Evolutionary conservation across 2,329 filamentous ascomycete genomes (phyloP).

Genomic region (Scytalidium lignicola): DNA sequence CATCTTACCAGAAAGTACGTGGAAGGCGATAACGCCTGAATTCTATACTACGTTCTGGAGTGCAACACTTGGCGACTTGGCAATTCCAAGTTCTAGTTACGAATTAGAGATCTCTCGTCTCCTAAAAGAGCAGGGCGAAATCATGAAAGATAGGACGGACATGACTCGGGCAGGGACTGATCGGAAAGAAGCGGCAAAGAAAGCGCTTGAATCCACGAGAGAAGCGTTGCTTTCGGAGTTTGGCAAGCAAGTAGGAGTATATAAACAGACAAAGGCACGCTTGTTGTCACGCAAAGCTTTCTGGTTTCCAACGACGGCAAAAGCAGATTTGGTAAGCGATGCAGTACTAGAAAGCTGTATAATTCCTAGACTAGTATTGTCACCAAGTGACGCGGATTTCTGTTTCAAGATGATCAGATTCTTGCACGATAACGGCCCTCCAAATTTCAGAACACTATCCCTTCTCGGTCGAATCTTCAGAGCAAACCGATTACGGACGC

Average conservation of each 20-base stretch:
- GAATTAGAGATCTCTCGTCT: slow-evolving; percentile 67
- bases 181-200: slow-evolving; percentile 66
- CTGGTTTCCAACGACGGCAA: slow-evolving; percentile 69
- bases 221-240: slow-evolving; percentile 69
- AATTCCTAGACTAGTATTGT: slow-evolving; percentile 79
- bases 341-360: slow-evolving; percentile 85
- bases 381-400: slow-evolving; percentile 83
- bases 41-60: slow-evolving; percentile 95
- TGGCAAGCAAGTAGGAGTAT: slow-evolving; percentile 62
- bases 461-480: slow-evolving; percentile 81
- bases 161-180: slow-evolving; percentile 60
- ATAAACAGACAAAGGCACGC: slow-evolving; percentile 61
- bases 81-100: slow-evolving; percentile 72
- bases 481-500: slow-evolving; percentile 70
- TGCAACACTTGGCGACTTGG: slow-evolving; percentile 74
- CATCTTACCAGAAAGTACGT: slow-evolving; percentile 57
- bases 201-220: slow-evolving; percentile 62
- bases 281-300: slow-evolving; percentile 69
- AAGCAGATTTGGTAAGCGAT: slow-evolving; percentile 64
- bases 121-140: slow-evolving; percentile 59
- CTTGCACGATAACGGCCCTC: slow-evolving; percentile 76
- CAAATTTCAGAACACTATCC: slow-evolving; percentile 81
- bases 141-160: slow-evolving; percentile 69
- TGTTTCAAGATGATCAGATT: slow-evolving; percentile 82
- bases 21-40: slow-evolving; percentile 66